Evolutionary conservation across 192 early-diverging fungal species (phyloP).

Genomic region (Backusella macrospora): DNA sequence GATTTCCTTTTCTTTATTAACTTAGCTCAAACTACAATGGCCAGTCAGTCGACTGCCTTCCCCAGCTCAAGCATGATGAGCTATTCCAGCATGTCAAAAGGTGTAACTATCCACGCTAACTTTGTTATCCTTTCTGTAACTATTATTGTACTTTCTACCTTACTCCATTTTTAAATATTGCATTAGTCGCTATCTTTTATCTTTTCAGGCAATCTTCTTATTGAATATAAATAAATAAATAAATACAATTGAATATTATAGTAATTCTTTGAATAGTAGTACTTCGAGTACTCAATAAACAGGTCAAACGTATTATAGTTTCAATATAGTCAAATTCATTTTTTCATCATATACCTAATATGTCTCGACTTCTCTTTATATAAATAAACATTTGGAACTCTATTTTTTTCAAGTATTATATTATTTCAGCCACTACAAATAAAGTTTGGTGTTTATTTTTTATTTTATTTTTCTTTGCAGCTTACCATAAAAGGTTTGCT

Average conservation of each 20-base stretch:
- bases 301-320: neutral
- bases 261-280: neutral
- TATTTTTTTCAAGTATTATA: neutral
- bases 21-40: neutral
- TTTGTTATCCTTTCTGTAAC: neutral
- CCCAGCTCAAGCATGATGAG: neutral
- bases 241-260: neutral
- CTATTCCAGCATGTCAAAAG: neutral
- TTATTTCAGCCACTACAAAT: neutral
- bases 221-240: conserved; percentile 6
- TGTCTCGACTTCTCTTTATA: neutral
- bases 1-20: neutral
- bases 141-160: conserved; percentile 5
- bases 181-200: neutral
- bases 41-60: conserved; percentile 1
- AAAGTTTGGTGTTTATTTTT: neutral
- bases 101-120: neutral
- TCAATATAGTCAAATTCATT: neutral
- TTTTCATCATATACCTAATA: neutral
- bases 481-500: neutral
- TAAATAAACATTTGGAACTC: neutral
- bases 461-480: neutral
- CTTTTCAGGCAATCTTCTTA: neutral
- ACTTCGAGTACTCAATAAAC: neutral
- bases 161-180: neutral